Evolutionary conservation across 768 basidiomycete species (phyloP).

Genomic region (Daedaleopsis nitida): DNA sequence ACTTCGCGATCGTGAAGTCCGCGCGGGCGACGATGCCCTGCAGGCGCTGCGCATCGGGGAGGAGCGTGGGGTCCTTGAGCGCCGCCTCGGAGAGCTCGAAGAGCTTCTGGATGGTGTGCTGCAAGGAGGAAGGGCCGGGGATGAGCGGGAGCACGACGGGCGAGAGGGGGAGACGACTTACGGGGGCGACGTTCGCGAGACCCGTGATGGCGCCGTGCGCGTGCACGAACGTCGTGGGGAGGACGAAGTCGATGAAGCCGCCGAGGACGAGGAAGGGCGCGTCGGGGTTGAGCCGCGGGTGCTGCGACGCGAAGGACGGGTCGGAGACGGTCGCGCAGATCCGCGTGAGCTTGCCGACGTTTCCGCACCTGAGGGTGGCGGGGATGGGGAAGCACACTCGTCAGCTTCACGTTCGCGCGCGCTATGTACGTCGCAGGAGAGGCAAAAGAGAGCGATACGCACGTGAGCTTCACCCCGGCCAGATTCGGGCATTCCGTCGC

Average conservation of each 20-base stretch:
- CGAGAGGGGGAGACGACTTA: constrained; percentile 31
- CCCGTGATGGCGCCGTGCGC: constrained; percentile 92
- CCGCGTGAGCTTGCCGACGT: constrained; percentile 88
- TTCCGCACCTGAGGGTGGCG: constrained; percentile 65
- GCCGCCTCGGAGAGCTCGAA: constrained; percentile 64
- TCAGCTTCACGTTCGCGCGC: no score
- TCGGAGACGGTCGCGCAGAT: constrained; percentile 70
- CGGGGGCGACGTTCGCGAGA: constrained; percentile 82
- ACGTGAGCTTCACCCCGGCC: constrained; percentile 87
- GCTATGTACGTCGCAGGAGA: neutral
- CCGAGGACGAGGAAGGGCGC: constrained; percentile 84
- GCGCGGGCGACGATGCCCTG: constrained; percentile 82
- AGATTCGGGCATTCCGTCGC: constrained; percentile 77
- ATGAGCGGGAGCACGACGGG: neutral
- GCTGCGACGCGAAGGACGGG: constrained; percentile 51
- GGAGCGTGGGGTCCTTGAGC: constrained; percentile 52
- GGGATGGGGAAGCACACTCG: neutral
- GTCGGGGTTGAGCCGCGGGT: constrained; percentile 68
- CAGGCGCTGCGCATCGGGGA: constrained; percentile 69
- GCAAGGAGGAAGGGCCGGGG: neutral
- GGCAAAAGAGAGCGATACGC: neutral
- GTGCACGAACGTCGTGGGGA: constrained; percentile 69
- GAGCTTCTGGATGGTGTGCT: constrained; percentile 63
- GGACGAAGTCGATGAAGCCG: constrained; percentile 83
- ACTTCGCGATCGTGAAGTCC: constrained; percentile 78